Percentiles rank a stretch among this genome's conserved stretches.
Conservation (phyloP, 495 filamentous ascomycete species). For the Tirmania nivea region DNA sequence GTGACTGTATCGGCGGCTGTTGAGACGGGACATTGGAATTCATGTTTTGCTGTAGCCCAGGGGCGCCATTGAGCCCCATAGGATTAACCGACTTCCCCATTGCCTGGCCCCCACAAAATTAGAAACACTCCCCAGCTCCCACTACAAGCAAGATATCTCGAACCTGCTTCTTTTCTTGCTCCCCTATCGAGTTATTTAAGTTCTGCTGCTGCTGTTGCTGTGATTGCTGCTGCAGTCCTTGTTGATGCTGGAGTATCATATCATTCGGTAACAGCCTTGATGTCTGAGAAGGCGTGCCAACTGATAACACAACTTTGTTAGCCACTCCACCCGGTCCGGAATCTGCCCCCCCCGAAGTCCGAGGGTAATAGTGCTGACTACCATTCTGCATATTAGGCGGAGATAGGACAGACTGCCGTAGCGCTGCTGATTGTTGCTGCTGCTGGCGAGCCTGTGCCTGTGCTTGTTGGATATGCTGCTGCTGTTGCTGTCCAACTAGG, state of each 20-base stretch:
- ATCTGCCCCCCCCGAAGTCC: too few relatives aligned
- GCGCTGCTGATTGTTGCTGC: background rate
- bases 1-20: constrained; percentile 36
- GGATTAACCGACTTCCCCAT: constrained; percentile 9
- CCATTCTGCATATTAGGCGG: background rate
- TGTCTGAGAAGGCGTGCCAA: background rate
- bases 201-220: too few relatives aligned
- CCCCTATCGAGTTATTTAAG: background rate
- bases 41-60: constrained; percentile 13
- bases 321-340: background rate
- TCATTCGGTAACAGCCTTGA: background rate
- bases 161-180: constrained; percentile 5
- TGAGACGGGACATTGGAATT: constrained; percentile 13
- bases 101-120: constrained; percentile 8
- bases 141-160: background rate
- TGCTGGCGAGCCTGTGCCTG: background rate
- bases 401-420: background rate
- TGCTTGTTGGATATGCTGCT: background rate
- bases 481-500: background rate
- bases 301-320: background rate
- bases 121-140: constrained; percentile 5
- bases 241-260: constrained; percentile 3
- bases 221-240: background rate
- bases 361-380: background rate
- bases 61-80: constrained; percentile 13